Percentiles rank a stretch among this genome's conserved stretches.
phyloP scores from a whole-genome alignment of 129 eudicot species.

The Calendula officinalis region DNA sequence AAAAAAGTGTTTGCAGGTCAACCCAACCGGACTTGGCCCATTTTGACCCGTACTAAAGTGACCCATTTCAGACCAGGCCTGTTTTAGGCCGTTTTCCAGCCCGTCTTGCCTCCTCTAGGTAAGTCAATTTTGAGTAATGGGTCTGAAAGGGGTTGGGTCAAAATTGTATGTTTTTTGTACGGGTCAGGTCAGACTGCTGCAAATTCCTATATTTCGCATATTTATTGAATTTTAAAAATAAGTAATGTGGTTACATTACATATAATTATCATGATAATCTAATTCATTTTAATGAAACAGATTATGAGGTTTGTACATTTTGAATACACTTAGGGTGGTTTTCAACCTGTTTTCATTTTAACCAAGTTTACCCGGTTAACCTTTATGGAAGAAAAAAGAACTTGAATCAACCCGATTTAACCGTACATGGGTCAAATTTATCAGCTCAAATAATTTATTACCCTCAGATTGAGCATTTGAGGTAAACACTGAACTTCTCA shows the following conservation, averaged over 20 bases:
- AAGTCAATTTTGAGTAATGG: not conserved
- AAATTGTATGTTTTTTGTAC: not conserved
- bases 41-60: not conserved
- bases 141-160: not conserved
- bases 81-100: not conserved
- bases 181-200: no score
- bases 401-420: not conserved
- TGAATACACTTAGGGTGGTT: not conserved
- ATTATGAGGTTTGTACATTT: not conserved
- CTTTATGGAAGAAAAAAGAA: not conserved
- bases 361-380: not conserved
- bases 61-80: not conserved
- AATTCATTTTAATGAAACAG: not conserved
- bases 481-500: conserved; percentile 7
- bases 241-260: not conserved
- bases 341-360: not conserved
- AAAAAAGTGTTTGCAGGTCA: not conserved
- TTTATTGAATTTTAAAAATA: not conserved
- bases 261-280: not conserved
- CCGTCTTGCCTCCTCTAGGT: not conserved
- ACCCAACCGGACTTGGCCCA: not conserved
- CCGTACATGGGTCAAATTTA: not conserved
- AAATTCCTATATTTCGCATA: no score
- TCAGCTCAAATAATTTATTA: not conserved
- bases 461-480: not conserved